Evolutionary conservation across 2,329 filamentous ascomycete species (phyloP), one percentile per base, ranked within the genome.

Genomic region (Xylariaceae sp.): DNA sequence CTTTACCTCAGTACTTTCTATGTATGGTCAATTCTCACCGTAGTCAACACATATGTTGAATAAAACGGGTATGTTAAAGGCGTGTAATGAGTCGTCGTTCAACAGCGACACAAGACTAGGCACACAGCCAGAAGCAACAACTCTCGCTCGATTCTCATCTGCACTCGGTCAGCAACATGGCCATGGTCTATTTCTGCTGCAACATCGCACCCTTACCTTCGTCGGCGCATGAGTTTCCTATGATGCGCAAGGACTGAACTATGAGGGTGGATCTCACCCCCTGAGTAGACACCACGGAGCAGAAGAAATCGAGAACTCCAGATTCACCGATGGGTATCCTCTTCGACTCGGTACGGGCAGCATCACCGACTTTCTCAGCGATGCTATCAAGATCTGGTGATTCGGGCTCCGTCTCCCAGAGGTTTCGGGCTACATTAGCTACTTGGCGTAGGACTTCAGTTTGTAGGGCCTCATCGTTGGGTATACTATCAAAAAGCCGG

Each of bases 41-140:
- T 85, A 86, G 64, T 87, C 84, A 11, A 86, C 77, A 49, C 83
- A 78, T 41, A 85, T 75, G 63, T 87, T 87, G 68, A 81, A 85
- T 3, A 87, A 69, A 6, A 86, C 84, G 0, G 83, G 81, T 33
- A 86, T 77, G 29, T 76, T 75, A 64, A 82, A 82, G 0, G 75
- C 68, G 6, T 84, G 68, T 15, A 85, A 60, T 0, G 70, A 67
- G 42, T 81, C 76, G 30, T 81, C 68, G 11, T 70, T 59, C 7
- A 86, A 68, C 29, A 82, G 73, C 2, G 69, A 60, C 26, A 82
- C 77, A 50, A 87, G 73, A 26, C 72, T 68, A 3, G 70, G 62
- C 10, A 87, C 64, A 20, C 76, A 74, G 40, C 75, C 75, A 11
- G 76, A 75, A 0, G 77, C 71, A 3, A 86, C 75, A 2, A 86